Conservation (phyloP, 169 alveolate genomes). For the Cyclospora cayetanensis region DNA sequence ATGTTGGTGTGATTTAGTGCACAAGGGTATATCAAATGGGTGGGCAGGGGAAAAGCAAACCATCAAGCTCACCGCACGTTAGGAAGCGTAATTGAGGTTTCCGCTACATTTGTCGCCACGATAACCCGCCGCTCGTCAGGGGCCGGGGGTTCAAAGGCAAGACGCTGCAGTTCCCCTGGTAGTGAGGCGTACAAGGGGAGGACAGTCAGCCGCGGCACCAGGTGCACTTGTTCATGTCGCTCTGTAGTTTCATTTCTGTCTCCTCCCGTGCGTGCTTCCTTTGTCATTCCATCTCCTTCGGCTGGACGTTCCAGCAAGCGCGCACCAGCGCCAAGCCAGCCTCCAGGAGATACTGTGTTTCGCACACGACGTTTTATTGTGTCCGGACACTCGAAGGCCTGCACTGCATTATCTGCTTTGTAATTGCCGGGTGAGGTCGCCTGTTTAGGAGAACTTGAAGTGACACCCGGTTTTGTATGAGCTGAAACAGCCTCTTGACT, state of each 20-base stretch:
- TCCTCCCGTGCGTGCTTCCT: neutral
- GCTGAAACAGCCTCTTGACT: neutral
- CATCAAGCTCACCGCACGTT: constrained; percentile 84
- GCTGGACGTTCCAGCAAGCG: neutral
- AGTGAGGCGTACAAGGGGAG: constrained; percentile 77
- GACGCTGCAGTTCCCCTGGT: constrained; percentile 68
- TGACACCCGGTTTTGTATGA: too few species aligned
- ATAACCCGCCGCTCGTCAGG: constrained; percentile 94
- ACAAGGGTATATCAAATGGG: neutral
- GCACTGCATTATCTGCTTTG: neutral
- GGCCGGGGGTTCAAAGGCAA: constrained; percentile 86
- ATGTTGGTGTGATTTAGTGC: neutral
- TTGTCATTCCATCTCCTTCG: neutral
- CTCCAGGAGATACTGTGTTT: constrained; percentile 1
- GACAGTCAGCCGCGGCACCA: constrained; percentile 40
- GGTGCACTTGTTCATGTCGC: neutral
- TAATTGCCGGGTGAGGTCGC: too few species aligned
- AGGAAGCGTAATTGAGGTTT: constrained; percentile 99
- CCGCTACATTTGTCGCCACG: constrained; percentile 99
- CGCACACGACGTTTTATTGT: constrained; percentile 18
- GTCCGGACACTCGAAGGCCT: constrained; percentile 24
- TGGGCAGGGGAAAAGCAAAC: neutral
- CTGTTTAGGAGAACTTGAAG: too few species aligned
- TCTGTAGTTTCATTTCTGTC: neutral
- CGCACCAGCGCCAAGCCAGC: constrained; percentile 66